A percentile compares a stretch with the other conserved stretches of the same genome.
phyloP scores from a whole-genome alignment of 2,329 filamentous ascomycete genomes.

The Microascus cirrosus region DNA sequence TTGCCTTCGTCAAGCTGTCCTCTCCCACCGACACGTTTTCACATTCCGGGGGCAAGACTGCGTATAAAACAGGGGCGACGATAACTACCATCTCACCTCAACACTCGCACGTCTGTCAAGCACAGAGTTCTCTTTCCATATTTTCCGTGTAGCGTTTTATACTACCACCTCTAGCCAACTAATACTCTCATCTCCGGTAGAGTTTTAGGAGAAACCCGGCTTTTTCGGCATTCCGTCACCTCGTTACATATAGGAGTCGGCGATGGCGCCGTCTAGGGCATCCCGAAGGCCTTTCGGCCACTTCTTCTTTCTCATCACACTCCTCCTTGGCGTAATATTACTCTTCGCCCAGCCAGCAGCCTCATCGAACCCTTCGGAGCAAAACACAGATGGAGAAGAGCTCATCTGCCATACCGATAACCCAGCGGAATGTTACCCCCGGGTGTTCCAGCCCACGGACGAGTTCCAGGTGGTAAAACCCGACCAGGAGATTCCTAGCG shows the following conservation, averaged over 20 bases:
- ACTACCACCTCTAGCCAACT: background rate
- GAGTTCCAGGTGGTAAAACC: constrained; percentile 52
- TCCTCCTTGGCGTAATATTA: background rate
- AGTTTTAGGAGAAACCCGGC: background rate
- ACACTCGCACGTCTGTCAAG: background rate
- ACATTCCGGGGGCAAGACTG: background rate
- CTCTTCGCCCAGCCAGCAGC: constrained; percentile 12
- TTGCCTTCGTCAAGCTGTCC: background rate
- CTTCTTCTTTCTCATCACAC: background rate
- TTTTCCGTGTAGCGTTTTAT: background rate
- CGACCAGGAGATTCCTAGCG: constrained; percentile 54
- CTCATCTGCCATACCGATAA: constrained; percentile 55
- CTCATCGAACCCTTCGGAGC: constrained; percentile 14
- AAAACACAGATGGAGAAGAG: constrained; percentile 24
- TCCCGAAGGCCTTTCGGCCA: background rate
- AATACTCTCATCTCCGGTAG: background rate
- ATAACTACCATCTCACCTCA: background rate
- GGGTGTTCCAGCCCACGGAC: constrained; percentile 50
- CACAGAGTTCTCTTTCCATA: background rate
- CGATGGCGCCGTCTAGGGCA: constrained; percentile 5
- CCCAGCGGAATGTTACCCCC: constrained; percentile 53
- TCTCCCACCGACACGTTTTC: constrained; percentile 1
- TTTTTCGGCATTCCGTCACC: background rate
- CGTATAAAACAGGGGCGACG: background rate
- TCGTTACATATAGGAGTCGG: background rate